Conservation (phyloP, 176 grass and related monocot genomes). For the Aegilops umbellulata region DNA sequence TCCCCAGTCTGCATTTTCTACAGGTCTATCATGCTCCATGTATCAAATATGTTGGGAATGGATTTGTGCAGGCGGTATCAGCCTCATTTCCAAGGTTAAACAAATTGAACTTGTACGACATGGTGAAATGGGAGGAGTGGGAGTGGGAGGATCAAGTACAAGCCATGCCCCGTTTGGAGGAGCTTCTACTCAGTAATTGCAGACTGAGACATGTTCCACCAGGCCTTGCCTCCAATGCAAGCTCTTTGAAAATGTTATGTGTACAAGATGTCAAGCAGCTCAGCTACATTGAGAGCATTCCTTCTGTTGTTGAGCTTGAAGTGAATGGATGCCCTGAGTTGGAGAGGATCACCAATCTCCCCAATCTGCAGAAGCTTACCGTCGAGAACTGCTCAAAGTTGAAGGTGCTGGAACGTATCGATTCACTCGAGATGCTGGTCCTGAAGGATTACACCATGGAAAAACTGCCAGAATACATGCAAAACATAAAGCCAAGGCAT, state of each 20-base stretch:
- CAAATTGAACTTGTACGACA: accelerated
- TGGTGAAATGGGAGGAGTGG: background rate
- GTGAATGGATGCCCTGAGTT: background rate
- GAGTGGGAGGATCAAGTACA: background rate
- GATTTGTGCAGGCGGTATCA: too few relatives aligned
- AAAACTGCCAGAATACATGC: background rate
- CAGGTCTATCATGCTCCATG: too few relatives aligned
- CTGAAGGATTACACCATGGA: background rate
- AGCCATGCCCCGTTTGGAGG: background rate
- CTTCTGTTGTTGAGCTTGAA: background rate
- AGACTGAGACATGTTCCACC: background rate
- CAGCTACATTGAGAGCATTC: background rate
- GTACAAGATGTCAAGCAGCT: background rate
- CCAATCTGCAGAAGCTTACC: background rate
- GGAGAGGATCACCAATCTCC: background rate
- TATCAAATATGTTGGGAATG: too few relatives aligned
- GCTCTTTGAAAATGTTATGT: background rate
- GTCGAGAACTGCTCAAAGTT: background rate
- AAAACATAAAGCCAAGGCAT: background rate
- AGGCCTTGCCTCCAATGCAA: background rate
- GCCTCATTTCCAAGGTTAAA: background rate
- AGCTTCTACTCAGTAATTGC: background rate
- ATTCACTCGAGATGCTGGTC: background rate
- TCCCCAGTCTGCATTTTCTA: too few relatives aligned
- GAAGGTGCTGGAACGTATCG: background rate